Evolutionary conservation across 164 flowering plant genomes (phyloP).

Genomic region (Berberis vulgaris): DNA sequence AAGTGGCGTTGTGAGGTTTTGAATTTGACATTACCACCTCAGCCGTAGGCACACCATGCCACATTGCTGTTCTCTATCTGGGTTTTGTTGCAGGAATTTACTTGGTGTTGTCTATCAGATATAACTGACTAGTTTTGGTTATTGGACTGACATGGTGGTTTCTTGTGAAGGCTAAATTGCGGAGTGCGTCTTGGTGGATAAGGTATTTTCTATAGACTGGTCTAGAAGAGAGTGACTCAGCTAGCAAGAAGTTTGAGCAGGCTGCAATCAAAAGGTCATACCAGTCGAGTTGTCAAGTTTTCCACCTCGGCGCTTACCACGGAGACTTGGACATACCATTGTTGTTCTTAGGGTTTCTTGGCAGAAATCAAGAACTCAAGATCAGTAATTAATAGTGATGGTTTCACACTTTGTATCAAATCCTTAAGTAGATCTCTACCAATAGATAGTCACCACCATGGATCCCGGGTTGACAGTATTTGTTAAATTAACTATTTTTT

Average conservation of each 20-base stretch:
- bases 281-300: constrained; percentile 73
- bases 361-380: background rate
- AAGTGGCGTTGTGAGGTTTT: too few relatives aligned
- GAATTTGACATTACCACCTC: too few relatives aligned
- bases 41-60: too few relatives aligned
- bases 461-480: background rate
- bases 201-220: constrained; percentile 63
- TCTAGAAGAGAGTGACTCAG: constrained; percentile 67
- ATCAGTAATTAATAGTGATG: too few relatives aligned
- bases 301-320: constrained; percentile 65
- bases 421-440: too few relatives aligned
- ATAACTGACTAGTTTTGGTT: too few relatives aligned
- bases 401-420: too few relatives aligned
- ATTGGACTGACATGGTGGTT: background rate
- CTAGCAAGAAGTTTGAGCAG: constrained; percentile 71
- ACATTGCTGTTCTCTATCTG: too few relatives aligned
- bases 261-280: constrained; percentile 53
- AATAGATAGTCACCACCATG: too few relatives aligned
- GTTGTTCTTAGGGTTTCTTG: background rate
- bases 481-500: too few relatives aligned
- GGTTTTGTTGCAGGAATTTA: too few relatives aligned
- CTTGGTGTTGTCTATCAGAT: too few relatives aligned
- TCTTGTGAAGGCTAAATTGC: constrained; percentile 60
- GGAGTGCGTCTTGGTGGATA: constrained; percentile 87
- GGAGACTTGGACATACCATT: constrained; percentile 9